Percentiles rank a stretch among this genome's conserved stretches.
These are phyloP conservation scores for Psophocarpus tetragonolobus DNA, from an alignment of 306 rosid species.

Conservation along the genomic window DNA sequence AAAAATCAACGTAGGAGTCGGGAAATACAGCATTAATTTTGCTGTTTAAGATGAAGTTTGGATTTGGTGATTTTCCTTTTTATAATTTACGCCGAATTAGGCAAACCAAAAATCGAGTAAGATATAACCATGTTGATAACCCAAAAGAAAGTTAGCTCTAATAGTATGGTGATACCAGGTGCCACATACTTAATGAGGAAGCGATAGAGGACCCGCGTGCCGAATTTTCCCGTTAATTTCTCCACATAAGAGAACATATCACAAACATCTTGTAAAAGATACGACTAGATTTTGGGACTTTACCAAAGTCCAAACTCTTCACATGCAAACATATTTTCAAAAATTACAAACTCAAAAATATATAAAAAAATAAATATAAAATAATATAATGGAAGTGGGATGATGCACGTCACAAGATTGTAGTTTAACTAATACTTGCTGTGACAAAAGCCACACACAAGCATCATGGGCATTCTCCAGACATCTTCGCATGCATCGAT, in stretches of 20 bases:
- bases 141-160: neutral
- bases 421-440: slow-evolving; percentile 5
- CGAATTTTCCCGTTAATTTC: slow-evolving; percentile 22
- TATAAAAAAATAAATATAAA: neutral
- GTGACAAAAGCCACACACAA: slow-evolving; percentile 39
- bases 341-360: neutral
- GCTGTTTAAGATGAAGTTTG: slow-evolving; percentile 16
- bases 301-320: slow-evolving; percentile 13
- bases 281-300: slow-evolving; percentile 31
- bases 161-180: neutral
- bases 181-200: slow-evolving; percentile 41
- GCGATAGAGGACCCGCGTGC: slow-evolving; percentile 20
- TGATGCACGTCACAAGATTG: slow-evolving; percentile 43
- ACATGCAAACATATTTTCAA: slow-evolving; percentile 25
- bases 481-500: neutral
- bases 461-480: slow-evolving; percentile 30
- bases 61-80: neutral
- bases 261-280: slow-evolving; percentile 36
- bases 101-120: slow-evolving; percentile 19
- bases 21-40: neutral
- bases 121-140: slow-evolving; percentile 6
- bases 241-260: neutral
- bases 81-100: slow-evolving; percentile 26
- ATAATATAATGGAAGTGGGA: slow-evolving; percentile 33
- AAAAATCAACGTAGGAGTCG: neutral